These are phyloP conservation scores for Candida montana DNA, from an alignment of 805 yeast species.

Conservation along the genomic window DNA sequence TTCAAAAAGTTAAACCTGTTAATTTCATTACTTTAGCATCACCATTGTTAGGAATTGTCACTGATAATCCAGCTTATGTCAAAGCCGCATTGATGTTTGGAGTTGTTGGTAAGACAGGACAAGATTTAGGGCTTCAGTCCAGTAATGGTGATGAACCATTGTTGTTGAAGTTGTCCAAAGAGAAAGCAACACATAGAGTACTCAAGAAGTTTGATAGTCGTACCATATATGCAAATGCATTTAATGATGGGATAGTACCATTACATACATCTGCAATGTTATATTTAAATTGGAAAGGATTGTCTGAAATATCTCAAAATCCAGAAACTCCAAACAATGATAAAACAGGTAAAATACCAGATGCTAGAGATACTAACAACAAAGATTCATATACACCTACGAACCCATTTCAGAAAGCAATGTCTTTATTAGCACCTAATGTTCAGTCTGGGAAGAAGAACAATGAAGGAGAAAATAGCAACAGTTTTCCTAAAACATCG, in stretches of 20 bases:
- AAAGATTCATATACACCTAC: conserved; percentile 22
- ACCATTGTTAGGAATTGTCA: conserved; percentile 70
- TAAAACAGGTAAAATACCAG: conserved; percentile 14
- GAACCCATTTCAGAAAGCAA: conserved; percentile 41
- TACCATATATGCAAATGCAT: conserved; percentile 69
- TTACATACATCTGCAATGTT: conserved; percentile 65
- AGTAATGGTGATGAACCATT: conserved; percentile 46
- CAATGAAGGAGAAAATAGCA: conserved; percentile 6
- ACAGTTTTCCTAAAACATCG: conserved; percentile 55
- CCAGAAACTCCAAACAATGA: background rate
- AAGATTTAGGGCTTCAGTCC: conserved; percentile 59
- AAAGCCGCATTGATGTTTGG: conserved; percentile 68
- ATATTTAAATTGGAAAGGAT: conserved; percentile 48
- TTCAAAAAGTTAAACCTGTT: conserved; percentile 50
- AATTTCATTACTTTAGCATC: conserved; percentile 72
- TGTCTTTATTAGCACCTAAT: conserved; percentile 38
- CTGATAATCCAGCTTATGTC: conserved; percentile 73
- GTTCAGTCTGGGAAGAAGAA: conserved; percentile 13
- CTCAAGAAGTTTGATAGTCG: conserved; percentile 54
- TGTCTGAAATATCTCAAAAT: conserved; percentile 13
- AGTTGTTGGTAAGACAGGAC: conserved; percentile 75
- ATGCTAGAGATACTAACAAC: background rate
- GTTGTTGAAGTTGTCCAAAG: conserved; percentile 57
- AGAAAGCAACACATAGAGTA: conserved; percentile 52
- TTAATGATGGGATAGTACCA: conserved; percentile 81